Evolutionary conservation across 768 basidiomycete genomes (phyloP).

Genomic region (Boletus rufocinnamomeus): DNA sequence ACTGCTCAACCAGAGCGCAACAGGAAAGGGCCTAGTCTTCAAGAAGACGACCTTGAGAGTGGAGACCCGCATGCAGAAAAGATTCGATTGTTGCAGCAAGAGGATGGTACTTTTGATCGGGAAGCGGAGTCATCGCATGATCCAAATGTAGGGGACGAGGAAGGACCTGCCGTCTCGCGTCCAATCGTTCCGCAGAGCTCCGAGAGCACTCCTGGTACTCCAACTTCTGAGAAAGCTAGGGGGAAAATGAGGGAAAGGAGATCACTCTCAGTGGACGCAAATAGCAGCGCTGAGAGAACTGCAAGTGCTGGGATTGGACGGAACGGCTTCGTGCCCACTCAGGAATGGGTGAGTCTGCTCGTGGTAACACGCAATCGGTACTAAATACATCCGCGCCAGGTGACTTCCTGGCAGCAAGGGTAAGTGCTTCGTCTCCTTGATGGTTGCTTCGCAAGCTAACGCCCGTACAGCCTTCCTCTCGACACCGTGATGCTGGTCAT

Average conservation of each 20-base stretch:
- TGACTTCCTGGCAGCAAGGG: slow-evolving; percentile 97
- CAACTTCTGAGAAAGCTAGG: slow-evolving; percentile 80
- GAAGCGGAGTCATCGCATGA: slow-evolving; percentile 26
- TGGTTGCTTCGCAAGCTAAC: slow-evolving; percentile 11
- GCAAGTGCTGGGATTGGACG: slow-evolving; percentile 75
- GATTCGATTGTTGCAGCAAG: slow-evolving; percentile 59
- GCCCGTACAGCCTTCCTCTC: slow-evolving; percentile 68
- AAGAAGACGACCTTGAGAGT: slow-evolving; percentile 30
- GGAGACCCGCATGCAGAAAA: slow-evolving; percentile 54
- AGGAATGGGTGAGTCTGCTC: slow-evolving; percentile 79
- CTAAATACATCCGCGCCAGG: slow-evolving; percentile 42
- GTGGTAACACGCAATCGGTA: not conserved
- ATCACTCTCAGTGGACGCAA: slow-evolving; percentile 53
- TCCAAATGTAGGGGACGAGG: slow-evolving; percentile 15
- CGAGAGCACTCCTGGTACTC: slow-evolving; percentile 36
- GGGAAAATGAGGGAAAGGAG: slow-evolving; percentile 88
- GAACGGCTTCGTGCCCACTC: slow-evolving; percentile 93
- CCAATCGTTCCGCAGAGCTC: slow-evolving; percentile 47
- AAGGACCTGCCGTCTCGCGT: slow-evolving; percentile 25
- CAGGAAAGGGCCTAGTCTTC: slow-evolving; percentile 19
- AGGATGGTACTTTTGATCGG: slow-evolving; percentile 38
- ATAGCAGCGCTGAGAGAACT: slow-evolving; percentile 59
- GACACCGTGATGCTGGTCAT: slow-evolving; percentile 87
- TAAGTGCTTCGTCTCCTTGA: slow-evolving; percentile 34
- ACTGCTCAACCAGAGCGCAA: slow-evolving; percentile 34